Evolutionary conservation across 768 basidiomycete species (phyloP).

Genomic region (Serendipita vermifera): DNA sequence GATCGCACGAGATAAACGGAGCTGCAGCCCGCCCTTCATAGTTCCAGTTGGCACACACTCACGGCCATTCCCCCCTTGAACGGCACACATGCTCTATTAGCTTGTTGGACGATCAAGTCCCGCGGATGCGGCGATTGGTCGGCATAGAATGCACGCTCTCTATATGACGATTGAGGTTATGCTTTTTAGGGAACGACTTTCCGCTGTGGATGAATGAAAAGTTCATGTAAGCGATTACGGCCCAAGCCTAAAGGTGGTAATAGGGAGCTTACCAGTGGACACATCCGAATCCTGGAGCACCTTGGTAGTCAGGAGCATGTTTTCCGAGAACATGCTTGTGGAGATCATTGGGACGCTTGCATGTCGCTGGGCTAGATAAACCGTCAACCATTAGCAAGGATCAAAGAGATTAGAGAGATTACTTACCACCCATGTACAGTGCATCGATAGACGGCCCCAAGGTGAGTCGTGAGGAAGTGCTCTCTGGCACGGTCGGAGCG

Average conservation of each 20-base stretch:
- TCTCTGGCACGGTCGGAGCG: not conserved
- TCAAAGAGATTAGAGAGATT: not conserved
- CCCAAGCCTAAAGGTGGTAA: not conserved
- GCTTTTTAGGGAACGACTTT: not conserved
- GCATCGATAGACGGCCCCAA: not conserved
- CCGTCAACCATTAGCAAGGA: not conserved
- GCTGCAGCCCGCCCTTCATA: not conserved
- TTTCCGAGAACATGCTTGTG: not conserved
- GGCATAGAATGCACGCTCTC: not conserved
- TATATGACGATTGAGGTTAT: not conserved
- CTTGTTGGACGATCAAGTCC: not conserved
- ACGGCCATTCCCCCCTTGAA: not conserved
- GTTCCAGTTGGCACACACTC: too few relatives aligned
- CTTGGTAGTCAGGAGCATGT: too few relatives aligned
- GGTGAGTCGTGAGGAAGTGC: not conserved
- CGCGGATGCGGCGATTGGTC: not conserved
- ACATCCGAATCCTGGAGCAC: too few relatives aligned
- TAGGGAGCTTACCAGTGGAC: too few relatives aligned
- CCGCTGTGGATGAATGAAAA: not conserved
- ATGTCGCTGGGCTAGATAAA: not conserved
- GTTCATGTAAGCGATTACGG: not conserved
- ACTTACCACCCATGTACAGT: not conserved
- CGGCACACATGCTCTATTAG: not conserved
- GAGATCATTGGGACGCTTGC: not conserved
- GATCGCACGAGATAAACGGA: not conserved